Evolutionary conservation across 2,329 filamentous ascomycete species (phyloP), one percentile per base, ranked within the genome.

Genomic region (Curvularia sp.): DNA sequence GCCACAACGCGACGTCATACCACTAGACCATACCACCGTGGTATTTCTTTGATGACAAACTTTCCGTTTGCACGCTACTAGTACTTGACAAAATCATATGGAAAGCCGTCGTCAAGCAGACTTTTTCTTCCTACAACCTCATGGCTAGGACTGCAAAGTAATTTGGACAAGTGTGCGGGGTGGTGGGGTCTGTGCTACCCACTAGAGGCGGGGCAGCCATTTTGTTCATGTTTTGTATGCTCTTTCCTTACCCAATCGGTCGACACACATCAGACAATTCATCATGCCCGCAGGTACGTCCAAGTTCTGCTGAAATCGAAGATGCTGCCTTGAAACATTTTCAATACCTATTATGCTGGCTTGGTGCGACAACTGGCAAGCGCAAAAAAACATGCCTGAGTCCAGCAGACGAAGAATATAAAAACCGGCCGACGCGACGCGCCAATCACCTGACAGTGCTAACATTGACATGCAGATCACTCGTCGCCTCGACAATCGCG

Each of bases 1-100:
- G 70, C 72, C 73, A 75, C 73, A 75, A 75, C 73, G 73, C 71
- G 73, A 75, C 73, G 73, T 75, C 73, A 75, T 75, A 75, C 73
- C 73, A 72, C 73, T 75, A 75, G 73, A 72, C 68, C 72, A 75
- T 67, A 73, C 70, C 72, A 73, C 70, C 71, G 35, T 57, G 48
- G 44, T 57, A 62, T 58, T 49, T 64, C 56, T 42, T 68, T 64
- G 61, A 69, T 67, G 62, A 15, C 6, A 20, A 31, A 18, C 10
- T 18, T 31, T 6, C 0, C 8, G 22, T 2, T 35, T 35, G 24
- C 10, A 47, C 39, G 49, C 61, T 63, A 57, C 13, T 39, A 26
- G 3, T 49, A 49, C 1, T 47, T 8, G n/a, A 8, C 2, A 2
- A 4, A 2, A 31, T 33, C 18, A 12, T 10, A 33, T 20, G 28